Evolutionary conservation across 2,329 filamentous ascomycete genomes (phyloP).

Genomic region (Colletotrichum falcatum): DNA sequence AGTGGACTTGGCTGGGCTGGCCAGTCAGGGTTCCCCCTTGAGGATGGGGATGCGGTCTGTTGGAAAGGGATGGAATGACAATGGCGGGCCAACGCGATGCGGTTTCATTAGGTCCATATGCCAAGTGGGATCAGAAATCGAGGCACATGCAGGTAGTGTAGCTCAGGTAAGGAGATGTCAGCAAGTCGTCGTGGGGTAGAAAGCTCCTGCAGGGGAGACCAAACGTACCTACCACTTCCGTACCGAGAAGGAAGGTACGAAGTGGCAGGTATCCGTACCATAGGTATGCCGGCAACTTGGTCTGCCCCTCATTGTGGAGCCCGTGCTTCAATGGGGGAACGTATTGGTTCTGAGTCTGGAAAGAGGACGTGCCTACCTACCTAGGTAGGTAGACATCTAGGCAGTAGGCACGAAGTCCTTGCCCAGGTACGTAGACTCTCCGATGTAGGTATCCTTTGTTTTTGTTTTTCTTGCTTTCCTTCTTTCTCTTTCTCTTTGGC

Average conservation of each 20-base stretch:
- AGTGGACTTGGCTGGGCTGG: not conserved
- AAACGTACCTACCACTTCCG: not conserved
- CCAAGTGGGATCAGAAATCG: conserved; percentile 7
- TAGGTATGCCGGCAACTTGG: not conserved
- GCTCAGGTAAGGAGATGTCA: conserved; percentile 22
- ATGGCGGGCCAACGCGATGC: conserved; percentile 20
- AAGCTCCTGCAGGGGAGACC: not conserved
- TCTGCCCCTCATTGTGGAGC: not conserved
- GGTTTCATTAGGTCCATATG: conserved; percentile 20
- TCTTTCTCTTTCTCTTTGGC: not conserved
- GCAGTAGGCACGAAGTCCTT: too few relatives aligned
- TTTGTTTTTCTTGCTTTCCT: not conserved
- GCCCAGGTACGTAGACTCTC: too few relatives aligned
- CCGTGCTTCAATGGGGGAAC: not conserved
- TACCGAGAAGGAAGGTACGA: too few relatives aligned
- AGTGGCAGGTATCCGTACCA: too few relatives aligned
- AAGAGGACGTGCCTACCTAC: not conserved
- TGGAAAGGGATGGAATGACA: conserved; percentile 3
- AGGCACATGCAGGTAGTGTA: not conserved
- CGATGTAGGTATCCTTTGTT: not conserved
- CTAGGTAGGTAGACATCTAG: too few relatives aligned
- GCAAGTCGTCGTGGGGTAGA: not conserved
- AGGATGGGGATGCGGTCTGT: not conserved
- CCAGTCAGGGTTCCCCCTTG: not conserved
- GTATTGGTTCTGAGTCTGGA: not conserved